Percentiles rank a stretch among this genome's conserved stretches.
phyloP scores from a whole-genome alignment of 345 rosid genomes.

The Euphorbia lathyris region DNA sequence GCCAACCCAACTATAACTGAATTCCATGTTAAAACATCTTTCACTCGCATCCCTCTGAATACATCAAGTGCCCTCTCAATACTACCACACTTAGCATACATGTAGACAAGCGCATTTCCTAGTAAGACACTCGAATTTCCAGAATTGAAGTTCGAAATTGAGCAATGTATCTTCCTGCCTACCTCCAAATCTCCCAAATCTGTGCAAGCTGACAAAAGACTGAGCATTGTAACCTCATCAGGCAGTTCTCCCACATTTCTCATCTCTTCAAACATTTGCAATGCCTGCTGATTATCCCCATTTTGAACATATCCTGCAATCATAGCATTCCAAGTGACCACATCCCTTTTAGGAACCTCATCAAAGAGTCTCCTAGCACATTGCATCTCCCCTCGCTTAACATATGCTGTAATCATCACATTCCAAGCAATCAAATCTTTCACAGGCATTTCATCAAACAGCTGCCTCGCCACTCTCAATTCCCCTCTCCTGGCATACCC shows the following conservation, averaged over 20 bases:
- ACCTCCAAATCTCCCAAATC: slow-evolving; percentile 54
- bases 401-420: slow-evolving; percentile 70
- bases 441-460: slow-evolving; percentile 61
- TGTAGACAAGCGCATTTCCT: slow-evolving; percentile 63
- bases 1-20: slow-evolving; percentile 63
- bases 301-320: slow-evolving; percentile 52
- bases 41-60: slow-evolving; percentile 47
- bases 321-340: slow-evolving; percentile 76
- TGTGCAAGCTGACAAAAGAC: slow-evolving; percentile 63
- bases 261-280: slow-evolving; percentile 70
- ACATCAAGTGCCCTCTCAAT: slow-evolving; percentile 51
- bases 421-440: slow-evolving; percentile 81
- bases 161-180: slow-evolving; percentile 50
- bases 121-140: slow-evolving; percentile 31
- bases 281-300: slow-evolving; percentile 39
- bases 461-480: slow-evolving; percentile 41
- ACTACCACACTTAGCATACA: slow-evolving; percentile 72
- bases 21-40: slow-evolving; percentile 65
- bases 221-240: slow-evolving; percentile 60
- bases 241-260: slow-evolving; percentile 54
- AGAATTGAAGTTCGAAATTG: slow-evolving; percentile 34
- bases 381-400: slow-evolving; percentile 50
- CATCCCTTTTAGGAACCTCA: slow-evolving; percentile 52
- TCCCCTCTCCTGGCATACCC: slow-evolving; percentile 74
- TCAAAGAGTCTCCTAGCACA: slow-evolving; percentile 57